Percentiles rank a stretch among this genome's conserved stretches.
Evolutionary conservation across 306 rosid species (phyloP).

Genomic region (Trifolium fragiferum): DNA sequence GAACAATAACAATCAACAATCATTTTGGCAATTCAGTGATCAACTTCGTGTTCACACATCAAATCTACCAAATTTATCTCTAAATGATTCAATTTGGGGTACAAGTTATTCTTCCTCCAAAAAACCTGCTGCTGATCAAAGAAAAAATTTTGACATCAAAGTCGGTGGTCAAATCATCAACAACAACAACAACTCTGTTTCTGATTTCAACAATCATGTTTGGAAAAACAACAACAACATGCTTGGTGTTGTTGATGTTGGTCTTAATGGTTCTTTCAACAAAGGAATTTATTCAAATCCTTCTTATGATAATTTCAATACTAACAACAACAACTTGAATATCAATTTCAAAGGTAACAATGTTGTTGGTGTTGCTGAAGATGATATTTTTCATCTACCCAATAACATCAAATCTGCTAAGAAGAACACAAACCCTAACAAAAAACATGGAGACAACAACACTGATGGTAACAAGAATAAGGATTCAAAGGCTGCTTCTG

Average conservation of each 20-base stretch:
- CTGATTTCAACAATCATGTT: slow-evolving; percentile 49
- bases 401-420: slow-evolving; percentile 46
- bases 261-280: slow-evolving; percentile 63
- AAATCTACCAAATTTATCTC: slow-evolving; percentile 63
- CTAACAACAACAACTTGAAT: slow-evolving; percentile 26
- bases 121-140: slow-evolving; percentile 51
- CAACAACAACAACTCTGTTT: slow-evolving; percentile 18
- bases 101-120: slow-evolving; percentile 53
- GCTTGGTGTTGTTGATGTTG: background rate
- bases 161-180: slow-evolving; percentile 77
- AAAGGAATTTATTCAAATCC: slow-evolving; percentile 82
- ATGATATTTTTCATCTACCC: slow-evolving; percentile 42
- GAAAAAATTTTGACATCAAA: slow-evolving; percentile 73
- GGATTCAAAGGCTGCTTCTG: slow-evolving; percentile 56
- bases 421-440: slow-evolving; percentile 57
- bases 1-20: slow-evolving; percentile 46
- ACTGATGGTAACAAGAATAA: slow-evolving; percentile 13
- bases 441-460: slow-evolving; percentile 57
- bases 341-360: slow-evolving; percentile 44
- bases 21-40: slow-evolving; percentile 92
- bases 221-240: slow-evolving; percentile 51
- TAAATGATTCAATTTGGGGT: slow-evolving; percentile 96
- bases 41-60: slow-evolving; percentile 77
- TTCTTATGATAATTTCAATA: slow-evolving; percentile 26
- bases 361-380: slow-evolving; percentile 39